Percentiles rank a stretch among this genome's conserved stretches.
Conservation (phyloP, 2,329 filamentous ascomycete genomes). For the Claviceps purpurea region DNA sequence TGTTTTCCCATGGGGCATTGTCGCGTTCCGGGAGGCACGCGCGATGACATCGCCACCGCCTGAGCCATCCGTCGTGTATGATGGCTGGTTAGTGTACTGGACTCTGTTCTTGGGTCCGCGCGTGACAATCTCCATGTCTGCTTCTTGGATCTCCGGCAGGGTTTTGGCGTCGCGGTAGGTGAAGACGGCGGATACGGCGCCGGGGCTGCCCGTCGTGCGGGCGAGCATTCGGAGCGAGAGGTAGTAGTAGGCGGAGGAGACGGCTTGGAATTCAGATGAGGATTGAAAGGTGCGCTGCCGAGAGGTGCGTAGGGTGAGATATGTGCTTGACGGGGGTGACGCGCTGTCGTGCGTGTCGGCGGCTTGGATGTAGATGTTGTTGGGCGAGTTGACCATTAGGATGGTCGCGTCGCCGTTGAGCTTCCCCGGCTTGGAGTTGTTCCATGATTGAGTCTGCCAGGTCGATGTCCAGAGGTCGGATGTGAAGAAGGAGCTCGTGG, state of each 20-base stretch:
- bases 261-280: constrained; percentile 33
- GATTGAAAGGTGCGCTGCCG: constrained; percentile 31
- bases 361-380: constrained; percentile 32
- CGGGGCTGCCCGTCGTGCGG: constrained; percentile 32
- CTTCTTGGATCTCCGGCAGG: constrained; percentile 19
- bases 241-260: constrained; percentile 14
- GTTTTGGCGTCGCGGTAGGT: constrained; percentile 30
- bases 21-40: constrained; percentile 33
- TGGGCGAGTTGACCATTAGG: constrained; percentile 27
- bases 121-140: constrained; percentile 39
- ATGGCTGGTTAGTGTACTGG: constrained; percentile 49
- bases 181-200: constrained; percentile 40
- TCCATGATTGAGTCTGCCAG: constrained; percentile 28
- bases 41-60: constrained; percentile 27
- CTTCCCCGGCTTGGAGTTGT: constrained; percentile 15
- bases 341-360: constrained; percentile 8
- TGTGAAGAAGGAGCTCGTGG: constrained; percentile 26
- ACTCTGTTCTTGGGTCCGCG: constrained; percentile 28
- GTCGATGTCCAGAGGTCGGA: constrained; percentile 20
- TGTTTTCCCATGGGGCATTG: constrained; percentile 25
- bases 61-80: constrained; percentile 19
- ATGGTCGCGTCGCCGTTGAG: constrained; percentile 13
- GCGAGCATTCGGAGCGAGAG: constrained; percentile 34
- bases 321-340: constrained; percentile 21
- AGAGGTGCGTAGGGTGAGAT: constrained; percentile 33